phyloP scores from a whole-genome alignment of 345 rosid species.

The Arabidopsis arenosa region DNA sequence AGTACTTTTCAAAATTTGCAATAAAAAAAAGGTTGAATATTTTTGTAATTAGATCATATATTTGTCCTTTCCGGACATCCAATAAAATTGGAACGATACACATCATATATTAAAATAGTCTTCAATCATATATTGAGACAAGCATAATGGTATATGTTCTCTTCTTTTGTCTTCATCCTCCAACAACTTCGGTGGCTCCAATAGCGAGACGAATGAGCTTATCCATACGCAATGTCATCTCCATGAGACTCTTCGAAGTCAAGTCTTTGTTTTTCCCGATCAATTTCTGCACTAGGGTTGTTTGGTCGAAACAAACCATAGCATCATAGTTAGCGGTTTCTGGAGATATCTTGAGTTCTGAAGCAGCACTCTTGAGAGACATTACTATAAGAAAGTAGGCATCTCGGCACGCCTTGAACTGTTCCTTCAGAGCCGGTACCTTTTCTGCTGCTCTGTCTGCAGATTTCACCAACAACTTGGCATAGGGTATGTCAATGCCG shows the following conservation, averaged over 20 bases:
- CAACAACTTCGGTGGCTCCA: neutral
- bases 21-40: too few relatives aligned
- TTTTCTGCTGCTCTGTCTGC: neutral
- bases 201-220: neutral
- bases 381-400: neutral
- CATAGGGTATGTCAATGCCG: neutral
- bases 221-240: neutral
- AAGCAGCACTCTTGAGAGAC: neutral
- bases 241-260: neutral
- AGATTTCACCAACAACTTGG: neutral
- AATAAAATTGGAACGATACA: too few relatives aligned
- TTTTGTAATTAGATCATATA: too few relatives aligned
- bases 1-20: too few relatives aligned
- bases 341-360: neutral
- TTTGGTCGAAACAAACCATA: neutral
- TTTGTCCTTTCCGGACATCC: too few relatives aligned
- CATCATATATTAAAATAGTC: too few relatives aligned
- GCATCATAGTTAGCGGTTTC: neutral
- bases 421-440: neutral
- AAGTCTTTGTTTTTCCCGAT: neutral
- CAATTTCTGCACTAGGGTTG: neutral
- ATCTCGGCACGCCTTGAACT: neutral
- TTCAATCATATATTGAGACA: too few relatives aligned
- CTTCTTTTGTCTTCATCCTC: neutral
- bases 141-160: too few relatives aligned